Conservation (phyloP, 23 red algal genomes). For the Gracilaria caudata region DNA sequence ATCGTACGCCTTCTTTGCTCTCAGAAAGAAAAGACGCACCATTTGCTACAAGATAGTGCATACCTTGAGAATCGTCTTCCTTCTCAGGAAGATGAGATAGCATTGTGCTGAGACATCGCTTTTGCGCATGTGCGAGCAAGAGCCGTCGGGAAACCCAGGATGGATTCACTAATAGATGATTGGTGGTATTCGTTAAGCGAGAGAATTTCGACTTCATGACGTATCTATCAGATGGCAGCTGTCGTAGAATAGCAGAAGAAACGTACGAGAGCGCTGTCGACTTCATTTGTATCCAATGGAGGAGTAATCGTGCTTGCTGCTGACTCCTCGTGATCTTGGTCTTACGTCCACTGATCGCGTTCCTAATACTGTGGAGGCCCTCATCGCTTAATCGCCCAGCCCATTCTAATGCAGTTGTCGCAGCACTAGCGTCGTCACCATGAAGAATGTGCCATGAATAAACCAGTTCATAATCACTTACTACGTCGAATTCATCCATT, state of each 20-base stretch:
- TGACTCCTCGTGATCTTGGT: constrained; percentile 7
- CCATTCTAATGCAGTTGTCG: constrained; percentile 57
- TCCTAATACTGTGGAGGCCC: constrained; percentile 35
- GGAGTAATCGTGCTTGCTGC: constrained; percentile 8
- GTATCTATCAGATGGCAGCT: constrained; percentile 16
- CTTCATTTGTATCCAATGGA: constrained; percentile 54
- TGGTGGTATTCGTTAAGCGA: not conserved
- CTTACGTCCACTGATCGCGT: constrained; percentile 3
- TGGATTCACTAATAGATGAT: constrained; percentile 22
- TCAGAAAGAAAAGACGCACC: constrained; percentile 33
- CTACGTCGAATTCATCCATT: constrained; percentile 5
- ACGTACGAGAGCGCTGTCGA: constrained; percentile 39
- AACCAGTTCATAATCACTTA: constrained; percentile 47
- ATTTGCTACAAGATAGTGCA: constrained; percentile 27
- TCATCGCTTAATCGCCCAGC: constrained; percentile 50
- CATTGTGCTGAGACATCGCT: constrained; percentile 27
- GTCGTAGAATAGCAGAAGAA: constrained; percentile 25
- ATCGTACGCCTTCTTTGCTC: constrained; percentile 40
- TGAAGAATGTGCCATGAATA: constrained; percentile 57
- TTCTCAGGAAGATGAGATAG: constrained; percentile 5
- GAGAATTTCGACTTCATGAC: constrained; percentile 49
- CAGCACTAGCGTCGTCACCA: constrained; percentile 50
- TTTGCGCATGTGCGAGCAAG: constrained; percentile 56
- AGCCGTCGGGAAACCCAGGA: constrained; percentile 56
- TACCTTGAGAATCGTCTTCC: constrained; percentile 2